These are phyloP conservation scores for Pythium dissimile DNA, from an alignment of 352 stramenopile species.

Conservation along the genomic window DNA sequence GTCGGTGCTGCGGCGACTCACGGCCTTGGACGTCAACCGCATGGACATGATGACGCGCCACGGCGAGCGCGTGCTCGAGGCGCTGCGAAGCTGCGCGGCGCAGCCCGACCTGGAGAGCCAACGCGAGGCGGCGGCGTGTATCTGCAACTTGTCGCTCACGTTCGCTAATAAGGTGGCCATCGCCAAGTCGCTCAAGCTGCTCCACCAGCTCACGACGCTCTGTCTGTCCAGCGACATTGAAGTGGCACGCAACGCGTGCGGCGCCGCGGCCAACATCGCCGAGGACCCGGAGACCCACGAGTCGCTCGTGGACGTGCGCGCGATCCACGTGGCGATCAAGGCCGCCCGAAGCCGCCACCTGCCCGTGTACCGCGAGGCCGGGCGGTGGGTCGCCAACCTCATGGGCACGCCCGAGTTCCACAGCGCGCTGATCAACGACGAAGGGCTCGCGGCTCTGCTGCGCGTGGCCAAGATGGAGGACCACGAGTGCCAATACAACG, in stretches of 20 bases:
- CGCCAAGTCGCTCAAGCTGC: constrained; percentile 38
- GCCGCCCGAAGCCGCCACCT: constrained; percentile 89
- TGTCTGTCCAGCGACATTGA: constrained; percentile 87
- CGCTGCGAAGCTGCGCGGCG: constrained; percentile 38
- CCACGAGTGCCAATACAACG: constrained; percentile 91
- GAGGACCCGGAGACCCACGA: constrained; percentile 85
- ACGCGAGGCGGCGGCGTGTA: constrained; percentile 82
- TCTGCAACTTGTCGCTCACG: constrained; percentile 85
- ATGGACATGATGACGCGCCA: constrained; percentile 73
- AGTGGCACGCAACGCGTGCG: constrained; percentile 89
- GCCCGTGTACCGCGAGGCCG: constrained; percentile 90
- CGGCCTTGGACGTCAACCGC: constrained; percentile 76
- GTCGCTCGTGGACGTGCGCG: constrained; percentile 79
- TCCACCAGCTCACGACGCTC: constrained; percentile 66
- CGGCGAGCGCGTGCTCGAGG: constrained; percentile 49
- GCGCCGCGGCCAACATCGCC: constrained; percentile 89
- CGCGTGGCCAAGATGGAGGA: constrained; percentile 88
- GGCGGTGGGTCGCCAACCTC: constrained; percentile 89
- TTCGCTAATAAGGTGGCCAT: constrained; percentile 79
- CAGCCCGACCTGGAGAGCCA: constrained; percentile 81
- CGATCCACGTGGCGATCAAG: constrained; percentile 85
- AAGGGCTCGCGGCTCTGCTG: constrained; percentile 86
- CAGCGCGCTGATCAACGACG: constrained; percentile 68
- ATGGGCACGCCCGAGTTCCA: constrained; percentile 82
- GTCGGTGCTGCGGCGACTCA: constrained; percentile 86